phyloP scores from a whole-genome alignment of 495 filamentous ascomycete species.

The Saxophila tyrrhenica region DNA sequence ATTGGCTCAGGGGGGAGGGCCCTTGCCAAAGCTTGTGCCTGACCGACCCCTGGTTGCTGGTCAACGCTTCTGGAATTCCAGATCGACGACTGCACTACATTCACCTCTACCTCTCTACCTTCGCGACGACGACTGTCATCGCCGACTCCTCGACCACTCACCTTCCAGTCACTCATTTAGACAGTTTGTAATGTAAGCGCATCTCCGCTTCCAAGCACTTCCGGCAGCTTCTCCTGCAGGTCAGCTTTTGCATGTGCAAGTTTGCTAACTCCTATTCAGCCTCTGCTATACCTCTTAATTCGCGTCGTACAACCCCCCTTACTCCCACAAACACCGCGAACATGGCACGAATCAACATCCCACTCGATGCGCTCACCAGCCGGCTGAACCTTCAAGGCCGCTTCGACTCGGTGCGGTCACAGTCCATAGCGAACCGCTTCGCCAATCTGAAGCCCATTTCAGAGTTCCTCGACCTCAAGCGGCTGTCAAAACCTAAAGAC shows the following conservation, averaged over 20 bases:
- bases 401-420: slow-evolving; percentile 66
- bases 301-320: neutral
- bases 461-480: slow-evolving; percentile 93
- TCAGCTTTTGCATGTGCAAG: slow-evolving; percentile 3
- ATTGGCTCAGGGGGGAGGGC: too few species aligned
- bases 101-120: neutral
- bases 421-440: slow-evolving; percentile 69
- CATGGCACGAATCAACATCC: slow-evolving; percentile 87
- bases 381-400: slow-evolving; percentile 68
- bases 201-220: neutral
- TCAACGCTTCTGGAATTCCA: neutral
- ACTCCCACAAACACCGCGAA: slow-evolving; percentile 11
- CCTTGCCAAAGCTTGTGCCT: too few species aligned
- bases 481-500: slow-evolving; percentile 82
- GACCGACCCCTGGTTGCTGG: neutral
- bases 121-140: neutral
- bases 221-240: neutral
- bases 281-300: neutral
- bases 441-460: slow-evolving; percentile 83
- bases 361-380: slow-evolving; percentile 81
- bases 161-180: slow-evolving; percentile 8
- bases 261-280: neutral
- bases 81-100: neutral
- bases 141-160: neutral
- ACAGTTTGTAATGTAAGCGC: neutral